phyloP scores from a whole-genome alignment of 75 land plant genomes.

The Isoetes taiwanensis region DNA sequence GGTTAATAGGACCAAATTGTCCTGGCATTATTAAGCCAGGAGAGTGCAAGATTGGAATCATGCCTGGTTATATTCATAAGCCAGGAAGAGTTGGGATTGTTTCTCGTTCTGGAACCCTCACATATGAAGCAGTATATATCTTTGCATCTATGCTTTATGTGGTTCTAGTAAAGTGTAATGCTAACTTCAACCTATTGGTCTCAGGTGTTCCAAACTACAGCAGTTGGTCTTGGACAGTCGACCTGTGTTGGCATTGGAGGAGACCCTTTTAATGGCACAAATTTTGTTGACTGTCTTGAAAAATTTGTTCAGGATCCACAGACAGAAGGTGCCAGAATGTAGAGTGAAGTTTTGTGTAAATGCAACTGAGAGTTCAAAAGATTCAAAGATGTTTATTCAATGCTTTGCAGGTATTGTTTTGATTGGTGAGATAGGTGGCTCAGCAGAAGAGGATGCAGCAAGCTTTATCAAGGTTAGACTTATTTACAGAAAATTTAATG shows the following conservation, averaged over 20 bases:
- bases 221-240: slow-evolving; percentile 87
- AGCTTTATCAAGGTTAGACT: slow-evolving; percentile 54
- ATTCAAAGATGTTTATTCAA: no score
- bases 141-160: neutral
- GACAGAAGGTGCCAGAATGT: slow-evolving; percentile 98
- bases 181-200: neutral
- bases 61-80: slow-evolving; percentile 94
- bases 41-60: slow-evolving; percentile 92
- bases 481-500: no score
- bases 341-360: no score
- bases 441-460: slow-evolving; percentile 96
- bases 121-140: slow-evolving; percentile 74
- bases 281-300: slow-evolving; percentile 82
- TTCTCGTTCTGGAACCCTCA: slow-evolving; percentile 86
- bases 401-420: slow-evolving; percentile 59
- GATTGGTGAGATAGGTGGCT: slow-evolving; percentile 89
- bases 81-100: slow-evolving; percentile 89
- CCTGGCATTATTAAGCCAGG: slow-evolving; percentile 98
- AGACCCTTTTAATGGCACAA: slow-evolving; percentile 93
- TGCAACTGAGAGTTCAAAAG: no score
- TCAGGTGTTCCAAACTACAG: slow-evolving; percentile 93
- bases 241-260: slow-evolving; percentile 97
- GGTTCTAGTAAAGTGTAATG: neutral
- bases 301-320: slow-evolving; percentile 79
- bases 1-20: slow-evolving; percentile 89